Conservation (phyloP, 176 grass and related monocot species). For the Musa schizocarpa region DNA sequence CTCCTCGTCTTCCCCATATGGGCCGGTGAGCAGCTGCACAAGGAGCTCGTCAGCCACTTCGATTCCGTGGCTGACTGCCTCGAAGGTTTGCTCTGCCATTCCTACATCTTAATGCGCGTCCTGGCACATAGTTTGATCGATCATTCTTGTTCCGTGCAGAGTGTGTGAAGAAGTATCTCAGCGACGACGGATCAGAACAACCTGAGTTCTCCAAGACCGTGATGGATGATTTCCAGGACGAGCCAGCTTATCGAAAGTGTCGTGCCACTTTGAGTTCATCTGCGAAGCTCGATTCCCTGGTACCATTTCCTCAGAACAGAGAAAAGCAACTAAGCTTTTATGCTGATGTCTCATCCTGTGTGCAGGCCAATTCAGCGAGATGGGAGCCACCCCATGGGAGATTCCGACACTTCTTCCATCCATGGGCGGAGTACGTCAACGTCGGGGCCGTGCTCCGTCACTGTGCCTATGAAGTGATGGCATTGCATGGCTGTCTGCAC, state of each 20-base stretch:
- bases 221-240: slow-evolving; percentile 51
- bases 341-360: background rate
- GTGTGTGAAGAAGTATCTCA: slow-evolving; percentile 64
- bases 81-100: slow-evolving; percentile 34
- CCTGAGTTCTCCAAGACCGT: slow-evolving; percentile 62
- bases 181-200: slow-evolving; percentile 41
- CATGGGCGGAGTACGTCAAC: slow-evolving; percentile 60
- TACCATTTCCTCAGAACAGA: slow-evolving; percentile 8
- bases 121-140: background rate
- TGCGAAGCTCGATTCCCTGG: slow-evolving; percentile 51
- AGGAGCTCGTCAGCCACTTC: slow-evolving; percentile 60
- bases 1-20: slow-evolving; percentile 52
- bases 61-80: slow-evolving; percentile 50
- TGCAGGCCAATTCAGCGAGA: slow-evolving; percentile 66
- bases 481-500: slow-evolving; percentile 64
- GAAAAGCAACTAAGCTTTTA: too few species aligned
- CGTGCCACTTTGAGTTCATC: slow-evolving; percentile 46
- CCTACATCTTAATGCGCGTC: background rate
- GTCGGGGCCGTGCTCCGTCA: slow-evolving; percentile 50
- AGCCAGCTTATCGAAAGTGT: slow-evolving; percentile 58
- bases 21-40: slow-evolving; percentile 69
- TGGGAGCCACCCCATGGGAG: slow-evolving; percentile 82
- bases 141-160: slow-evolving; percentile 33
- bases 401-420: slow-evolving; percentile 62
- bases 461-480: slow-evolving; percentile 70